Conservation (phyloP, 257 asterid genomes). For the Solanum corneliomulleri region DNA sequence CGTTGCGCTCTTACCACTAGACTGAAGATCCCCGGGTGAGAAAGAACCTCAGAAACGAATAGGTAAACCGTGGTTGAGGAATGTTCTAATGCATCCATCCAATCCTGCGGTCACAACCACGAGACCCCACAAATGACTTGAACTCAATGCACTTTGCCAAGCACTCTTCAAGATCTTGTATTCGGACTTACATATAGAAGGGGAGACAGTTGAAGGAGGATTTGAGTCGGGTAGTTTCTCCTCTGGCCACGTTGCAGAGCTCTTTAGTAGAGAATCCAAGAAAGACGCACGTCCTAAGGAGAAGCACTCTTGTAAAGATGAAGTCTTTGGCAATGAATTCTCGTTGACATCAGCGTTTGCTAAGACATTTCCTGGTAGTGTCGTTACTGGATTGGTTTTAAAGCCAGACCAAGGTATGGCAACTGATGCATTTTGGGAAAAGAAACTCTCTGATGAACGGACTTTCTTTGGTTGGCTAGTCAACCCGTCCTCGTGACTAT, state of each 20-base stretch:
- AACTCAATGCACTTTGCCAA: constrained; percentile 41
- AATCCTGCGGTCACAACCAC: constrained; percentile 84
- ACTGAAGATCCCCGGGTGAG: background rate
- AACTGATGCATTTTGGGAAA: constrained; percentile 57
- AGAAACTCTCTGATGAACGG: constrained; percentile 58
- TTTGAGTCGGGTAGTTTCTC: constrained; percentile 36
- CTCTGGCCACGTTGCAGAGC: constrained; percentile 75
- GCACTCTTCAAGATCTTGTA: constrained; percentile 64
- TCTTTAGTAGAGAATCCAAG: constrained; percentile 46
- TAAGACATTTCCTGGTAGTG: constrained; percentile 24
- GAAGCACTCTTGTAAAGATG: constrained; percentile 48
- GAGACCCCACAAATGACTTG: constrained; percentile 73
- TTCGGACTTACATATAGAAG: constrained; percentile 36
- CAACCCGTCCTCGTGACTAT: constrained; percentile 25
- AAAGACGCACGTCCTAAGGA: constrained; percentile 46
- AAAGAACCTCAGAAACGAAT: constrained; percentile 38
- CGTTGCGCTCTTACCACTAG: background rate
- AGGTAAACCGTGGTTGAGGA: constrained; percentile 78
- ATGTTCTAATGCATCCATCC: constrained; percentile 86
- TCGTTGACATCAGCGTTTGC: constrained; percentile 34
- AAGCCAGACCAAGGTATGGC: constrained; percentile 83
- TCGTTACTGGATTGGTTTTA: constrained; percentile 39
- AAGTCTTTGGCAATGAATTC: constrained; percentile 26
- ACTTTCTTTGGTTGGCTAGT: constrained; percentile 9
- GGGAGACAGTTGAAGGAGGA: constrained; percentile 12